Conservation (phyloP, 2,329 filamentous ascomycete species). For the Diaporthe capsici region DNA sequence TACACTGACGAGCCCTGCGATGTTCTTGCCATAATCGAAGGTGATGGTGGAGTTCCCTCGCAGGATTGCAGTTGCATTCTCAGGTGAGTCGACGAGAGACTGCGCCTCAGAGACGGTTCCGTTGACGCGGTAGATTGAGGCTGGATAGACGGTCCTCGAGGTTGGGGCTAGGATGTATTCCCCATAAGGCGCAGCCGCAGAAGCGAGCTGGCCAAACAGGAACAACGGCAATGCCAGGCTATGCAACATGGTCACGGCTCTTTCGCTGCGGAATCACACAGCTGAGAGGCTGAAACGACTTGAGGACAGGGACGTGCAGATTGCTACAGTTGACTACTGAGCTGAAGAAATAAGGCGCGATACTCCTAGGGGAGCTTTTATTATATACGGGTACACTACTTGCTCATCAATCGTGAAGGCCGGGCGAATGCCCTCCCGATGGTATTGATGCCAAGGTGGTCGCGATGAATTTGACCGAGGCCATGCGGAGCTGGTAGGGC, state of each 20-base stretch:
- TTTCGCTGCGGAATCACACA: not conserved
- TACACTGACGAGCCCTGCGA: constrained; percentile 54
- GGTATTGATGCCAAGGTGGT: constrained; percentile 16
- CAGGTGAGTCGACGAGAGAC: constrained; percentile 44
- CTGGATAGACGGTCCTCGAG: constrained; percentile 41
- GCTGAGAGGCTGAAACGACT: not conserved
- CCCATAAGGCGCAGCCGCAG: constrained; percentile 32
- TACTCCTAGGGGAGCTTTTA: not conserved
- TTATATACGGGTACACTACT: not conserved
- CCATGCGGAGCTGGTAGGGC: constrained; percentile 6
- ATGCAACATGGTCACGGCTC: constrained; percentile 11
- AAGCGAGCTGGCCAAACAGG: constrained; percentile 8
- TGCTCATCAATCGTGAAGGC: not conserved
- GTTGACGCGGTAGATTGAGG: constrained; percentile 41
- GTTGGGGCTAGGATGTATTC: constrained; percentile 45
- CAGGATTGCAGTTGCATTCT: constrained; percentile 14
- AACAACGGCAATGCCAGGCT: not conserved
- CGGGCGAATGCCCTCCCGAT: constrained; percentile 12
- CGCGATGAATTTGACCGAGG: constrained; percentile 26
- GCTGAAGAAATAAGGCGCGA: not conserved
- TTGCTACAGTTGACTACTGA: not conserved
- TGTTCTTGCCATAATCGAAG: constrained; percentile 56
- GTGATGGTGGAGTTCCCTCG: constrained; percentile 51
- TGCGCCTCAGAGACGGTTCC: constrained; percentile 41
- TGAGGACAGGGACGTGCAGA: not conserved